Conservation (phyloP, 441 rosid species). For the Pelargonium fulgidum region DNA sequence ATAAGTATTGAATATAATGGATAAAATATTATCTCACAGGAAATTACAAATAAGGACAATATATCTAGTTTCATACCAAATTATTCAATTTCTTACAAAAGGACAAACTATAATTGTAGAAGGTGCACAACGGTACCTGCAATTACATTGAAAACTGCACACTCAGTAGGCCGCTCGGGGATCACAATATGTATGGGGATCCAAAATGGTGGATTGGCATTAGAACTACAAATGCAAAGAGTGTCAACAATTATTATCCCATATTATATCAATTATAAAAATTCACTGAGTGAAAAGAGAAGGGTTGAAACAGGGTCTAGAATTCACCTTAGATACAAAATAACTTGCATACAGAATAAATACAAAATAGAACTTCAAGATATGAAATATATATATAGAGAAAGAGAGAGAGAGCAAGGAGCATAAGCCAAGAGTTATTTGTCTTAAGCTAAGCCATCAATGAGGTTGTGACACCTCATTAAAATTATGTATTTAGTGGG, state of each 20-base stretch:
- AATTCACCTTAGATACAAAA: not conserved
- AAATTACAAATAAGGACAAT: not conserved
- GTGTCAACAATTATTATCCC: not conserved
- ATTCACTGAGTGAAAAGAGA: no score
- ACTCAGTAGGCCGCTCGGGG: constrained; percentile 96
- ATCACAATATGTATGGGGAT: constrained; percentile 93
- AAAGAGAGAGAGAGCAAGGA: no score
- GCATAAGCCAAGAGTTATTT: no score
- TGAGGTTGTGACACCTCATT: no score
- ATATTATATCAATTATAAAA: not conserved
- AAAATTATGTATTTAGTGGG: no score
- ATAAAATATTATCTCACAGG: not conserved
- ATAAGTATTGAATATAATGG: no score
- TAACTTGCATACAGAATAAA: not conserved
- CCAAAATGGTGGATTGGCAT: constrained; percentile 92
- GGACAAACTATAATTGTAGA: constrained; percentile 2
- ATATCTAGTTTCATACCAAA: not conserved
- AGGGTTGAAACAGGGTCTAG: not conserved
- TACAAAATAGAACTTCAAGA: not conserved
- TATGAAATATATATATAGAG: not conserved
- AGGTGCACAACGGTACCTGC: constrained; percentile 55
- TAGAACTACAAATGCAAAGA: constrained; percentile 51
- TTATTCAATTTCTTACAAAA: not conserved
- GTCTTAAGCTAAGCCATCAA: no score
- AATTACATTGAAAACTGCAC: constrained; percentile 81